A percentile compares a stretch with the other conserved stretches of the same genome.
phyloP scores from a whole-genome alignment of 116 monocot species.

The Zostera marina region DNA sequence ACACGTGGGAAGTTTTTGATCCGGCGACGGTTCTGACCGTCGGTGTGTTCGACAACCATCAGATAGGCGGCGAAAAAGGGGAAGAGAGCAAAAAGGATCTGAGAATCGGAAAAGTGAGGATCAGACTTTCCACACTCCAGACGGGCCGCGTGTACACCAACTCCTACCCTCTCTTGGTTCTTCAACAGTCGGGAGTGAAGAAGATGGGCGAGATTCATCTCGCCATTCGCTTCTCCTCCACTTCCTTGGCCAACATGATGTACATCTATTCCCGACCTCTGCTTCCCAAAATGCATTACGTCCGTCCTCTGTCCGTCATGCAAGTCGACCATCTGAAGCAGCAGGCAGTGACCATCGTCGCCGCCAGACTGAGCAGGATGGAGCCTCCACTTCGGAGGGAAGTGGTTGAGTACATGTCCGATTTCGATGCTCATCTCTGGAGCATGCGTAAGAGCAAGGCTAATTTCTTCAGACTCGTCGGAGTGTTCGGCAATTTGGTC shows the following conservation, averaged over 20 bases:
- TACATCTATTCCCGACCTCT: slow-evolving; percentile 26
- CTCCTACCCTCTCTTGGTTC: slow-evolving; percentile 45
- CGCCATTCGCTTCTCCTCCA: slow-evolving; percentile 57
- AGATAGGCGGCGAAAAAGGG: slow-evolving; percentile 39
- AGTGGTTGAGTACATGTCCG: slow-evolving; percentile 47
- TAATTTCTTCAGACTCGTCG: slow-evolving; percentile 72
- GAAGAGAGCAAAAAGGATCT: slow-evolving; percentile 24
- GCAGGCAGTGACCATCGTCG: slow-evolving; percentile 23
- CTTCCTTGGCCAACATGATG: slow-evolving; percentile 46
- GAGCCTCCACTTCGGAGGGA: slow-evolving; percentile 34
- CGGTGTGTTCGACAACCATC: slow-evolving; percentile 47
- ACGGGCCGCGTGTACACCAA: slow-evolving; percentile 54
- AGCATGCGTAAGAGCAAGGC: slow-evolving; percentile 83
- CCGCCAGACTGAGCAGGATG: slow-evolving; percentile 20
- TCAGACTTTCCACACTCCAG: slow-evolving; percentile 69
- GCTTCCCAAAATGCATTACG: slow-evolving; percentile 61
- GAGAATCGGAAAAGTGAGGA: slow-evolving; percentile 59
- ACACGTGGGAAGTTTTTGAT: slow-evolving; percentile 39
- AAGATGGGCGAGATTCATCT: slow-evolving; percentile 82
- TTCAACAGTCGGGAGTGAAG: slow-evolving; percentile 54
- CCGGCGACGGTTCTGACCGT: slow-evolving; percentile 26
- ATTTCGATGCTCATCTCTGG: slow-evolving; percentile 46
- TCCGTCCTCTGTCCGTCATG: slow-evolving; percentile 12
- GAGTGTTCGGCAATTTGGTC: slow-evolving; percentile 28
- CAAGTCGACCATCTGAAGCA: slow-evolving; percentile 12